Percentiles rank a stretch among this genome's conserved stretches.
Evolutionary conservation across 768 basidiomycete genomes (phyloP).

Genomic region (Xanthoconium stramineum): DNA sequence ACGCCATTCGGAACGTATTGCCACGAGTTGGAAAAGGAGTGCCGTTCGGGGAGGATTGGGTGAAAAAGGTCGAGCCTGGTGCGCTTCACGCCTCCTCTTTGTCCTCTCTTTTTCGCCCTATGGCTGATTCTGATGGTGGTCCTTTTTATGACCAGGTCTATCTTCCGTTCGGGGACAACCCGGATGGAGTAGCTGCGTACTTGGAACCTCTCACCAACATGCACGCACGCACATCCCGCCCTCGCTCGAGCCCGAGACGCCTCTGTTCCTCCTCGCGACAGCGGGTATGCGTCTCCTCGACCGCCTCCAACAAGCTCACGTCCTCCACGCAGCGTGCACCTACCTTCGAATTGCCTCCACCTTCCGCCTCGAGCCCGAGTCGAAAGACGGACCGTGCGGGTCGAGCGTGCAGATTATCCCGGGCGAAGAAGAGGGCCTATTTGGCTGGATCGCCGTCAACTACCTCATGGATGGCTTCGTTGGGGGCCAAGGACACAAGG

Average conservation of each 20-base stretch:
- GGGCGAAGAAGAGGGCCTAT: slow-evolving; percentile 97
- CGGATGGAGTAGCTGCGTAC: slow-evolving; percentile 69
- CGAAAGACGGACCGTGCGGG: slow-evolving; percentile 79
- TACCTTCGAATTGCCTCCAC: slow-evolving; percentile 72
- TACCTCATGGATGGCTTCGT: slow-evolving; percentile 97
- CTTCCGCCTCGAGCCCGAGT: slow-evolving; percentile 71
- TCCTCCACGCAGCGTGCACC: slow-evolving; percentile 74
- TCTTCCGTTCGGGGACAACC: slow-evolving; percentile 75
- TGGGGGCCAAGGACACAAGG: slow-evolving; percentile 39
- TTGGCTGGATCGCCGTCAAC: slow-evolving; percentile 99
- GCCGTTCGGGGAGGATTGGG: slow-evolving; percentile 76
- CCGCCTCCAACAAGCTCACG: slow-evolving; percentile 59
- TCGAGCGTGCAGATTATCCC: slow-evolving; percentile 91
- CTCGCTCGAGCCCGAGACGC: slow-evolving; percentile 78
- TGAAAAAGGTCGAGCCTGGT: slow-evolving; percentile 93
- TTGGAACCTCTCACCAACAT: slow-evolving; percentile 81
- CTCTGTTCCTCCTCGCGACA: slow-evolving; percentile 91
- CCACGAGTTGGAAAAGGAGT: slow-evolving; percentile 94
- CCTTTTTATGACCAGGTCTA: slow-evolving; percentile 54
- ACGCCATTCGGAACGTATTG: slow-evolving; percentile 50
- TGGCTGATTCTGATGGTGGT: background rate
- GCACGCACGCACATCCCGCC: slow-evolving; percentile 83
- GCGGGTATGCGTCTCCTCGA: slow-evolving; percentile 94
- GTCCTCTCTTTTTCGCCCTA: background rate
- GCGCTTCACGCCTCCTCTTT: slow-evolving; percentile 33